Base-by-base conservation (phyloP, 78 protist species). In the Dictyostelium discoideum region DNA sequence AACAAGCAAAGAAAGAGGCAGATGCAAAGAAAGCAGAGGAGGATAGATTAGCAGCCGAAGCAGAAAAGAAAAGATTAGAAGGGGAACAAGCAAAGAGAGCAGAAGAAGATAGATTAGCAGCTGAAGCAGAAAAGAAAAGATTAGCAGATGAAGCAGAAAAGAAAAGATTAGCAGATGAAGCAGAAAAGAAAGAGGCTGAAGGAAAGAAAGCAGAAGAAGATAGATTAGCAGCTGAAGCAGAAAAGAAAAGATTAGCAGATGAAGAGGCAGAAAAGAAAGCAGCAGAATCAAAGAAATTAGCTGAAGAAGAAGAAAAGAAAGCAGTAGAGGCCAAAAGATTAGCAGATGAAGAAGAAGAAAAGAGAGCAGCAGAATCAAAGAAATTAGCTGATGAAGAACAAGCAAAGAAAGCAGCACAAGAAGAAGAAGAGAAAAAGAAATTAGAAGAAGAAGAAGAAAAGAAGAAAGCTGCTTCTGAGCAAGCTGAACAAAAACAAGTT, bases 1-100 rank as follows among this genome's bases (percentile, higher is more conserved):
- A 44, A 44, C n/a, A 74, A 37, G 48, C 32, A 73, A 40, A 81
- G n/a, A 48, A 86, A 39, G 57, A n/a, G n/a, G n/a, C n/a, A n/a
- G n/a, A n/a, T n/a, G 48, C 32, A 73, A 40, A 81, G n/a, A 48
- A 86, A 39, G 57, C 37, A 77, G 92, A 48, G 3, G 50, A 74
- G 2, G 80, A 74, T 6, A 57, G 63, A 87, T 72, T 85, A 26
- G 90, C 92, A 3, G 50, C n/a, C 3, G 73, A 73, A 7, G 92
- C 76, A 2, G 92, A 73, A 24, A 46, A 74, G n/a, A 50, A 48
- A 24, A 74, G 37, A 85, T 18, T 42, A 24, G 60, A n/a, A 42
- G 39, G 32, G 0, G 44, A 39, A 32, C 6, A 14, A 44, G 60
- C 32, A 40, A 22, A 37, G 18, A 32, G 44, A 79, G 39, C 3